Percentiles rank a stretch among this genome's conserved stretches.
Conservation (phyloP, 768 basidiomycete genomes). For the Clavulina sp. region DNA sequence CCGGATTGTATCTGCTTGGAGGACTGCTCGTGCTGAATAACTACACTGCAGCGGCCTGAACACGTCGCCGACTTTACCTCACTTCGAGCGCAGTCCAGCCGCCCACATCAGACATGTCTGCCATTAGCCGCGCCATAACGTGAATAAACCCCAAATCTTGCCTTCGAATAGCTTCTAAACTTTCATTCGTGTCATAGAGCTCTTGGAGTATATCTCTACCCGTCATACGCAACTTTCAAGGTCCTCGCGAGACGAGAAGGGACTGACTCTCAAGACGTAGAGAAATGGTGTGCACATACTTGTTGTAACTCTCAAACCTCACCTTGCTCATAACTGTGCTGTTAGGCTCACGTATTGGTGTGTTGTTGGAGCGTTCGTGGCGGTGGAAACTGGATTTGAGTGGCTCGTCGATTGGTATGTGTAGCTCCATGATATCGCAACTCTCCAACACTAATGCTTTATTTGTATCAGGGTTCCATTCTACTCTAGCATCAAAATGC, state of each 20-base stretch:
- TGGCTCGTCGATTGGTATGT: not conserved
- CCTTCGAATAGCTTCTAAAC: too few species aligned
- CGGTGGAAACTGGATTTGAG: not conserved
- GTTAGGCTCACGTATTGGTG: not conserved
- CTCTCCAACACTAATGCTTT: not conserved
- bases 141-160: too few species aligned
- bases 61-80: too few species aligned
- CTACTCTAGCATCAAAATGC: not conserved
- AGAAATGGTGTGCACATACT: not conserved
- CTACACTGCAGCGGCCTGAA: too few species aligned
- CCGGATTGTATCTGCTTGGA: too few species aligned
- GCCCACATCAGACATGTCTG: too few species aligned
- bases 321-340: not conserved
- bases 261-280: not conserved
- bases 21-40: too few species aligned
- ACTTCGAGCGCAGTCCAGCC: too few species aligned
- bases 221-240: not conserved
- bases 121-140: too few species aligned
- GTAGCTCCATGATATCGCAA: not conserved
- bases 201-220: slow-evolving; percentile 1
- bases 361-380: not conserved
- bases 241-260: not conserved
- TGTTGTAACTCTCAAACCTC: not conserved
- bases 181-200: too few species aligned
- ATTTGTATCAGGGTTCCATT: not conserved